Conservation (phyloP, 306 rosid genomes). For the Prunus mume region DNA sequence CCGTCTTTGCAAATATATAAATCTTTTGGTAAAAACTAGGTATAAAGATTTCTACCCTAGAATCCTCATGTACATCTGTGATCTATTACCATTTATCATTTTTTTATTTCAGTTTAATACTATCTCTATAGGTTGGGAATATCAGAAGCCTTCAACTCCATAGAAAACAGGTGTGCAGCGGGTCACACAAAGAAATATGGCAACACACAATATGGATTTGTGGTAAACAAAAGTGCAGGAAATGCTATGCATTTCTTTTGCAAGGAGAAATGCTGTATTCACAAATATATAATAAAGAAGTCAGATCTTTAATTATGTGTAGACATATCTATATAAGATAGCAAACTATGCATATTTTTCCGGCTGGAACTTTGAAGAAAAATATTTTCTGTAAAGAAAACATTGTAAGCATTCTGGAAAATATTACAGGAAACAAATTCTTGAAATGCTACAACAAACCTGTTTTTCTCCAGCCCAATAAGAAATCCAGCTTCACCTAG, state of each 20-base stretch:
- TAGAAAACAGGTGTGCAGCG: background rate
- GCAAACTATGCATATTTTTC: background rate
- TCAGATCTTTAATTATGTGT: background rate
- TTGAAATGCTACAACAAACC: slow-evolving; percentile 40
- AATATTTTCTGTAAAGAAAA: background rate
- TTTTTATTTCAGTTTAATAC: background rate
- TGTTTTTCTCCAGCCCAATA: slow-evolving; percentile 81
- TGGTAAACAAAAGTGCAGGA: background rate
- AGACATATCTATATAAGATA: background rate
- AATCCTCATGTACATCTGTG: too few relatives aligned
- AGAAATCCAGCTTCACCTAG: slow-evolving; percentile 88
- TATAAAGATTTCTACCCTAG: background rate
- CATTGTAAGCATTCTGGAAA: background rate
- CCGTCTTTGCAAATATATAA: background rate
- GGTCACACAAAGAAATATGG: background rate
- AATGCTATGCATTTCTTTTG: background rate
- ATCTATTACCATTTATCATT: background rate
- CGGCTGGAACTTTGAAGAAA: background rate
- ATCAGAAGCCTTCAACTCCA: background rate
- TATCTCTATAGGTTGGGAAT: background rate
- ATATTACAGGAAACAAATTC: background rate
- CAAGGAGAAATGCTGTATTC: background rate
- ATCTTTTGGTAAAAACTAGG: background rate
- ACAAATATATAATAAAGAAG: background rate
- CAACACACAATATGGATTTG: background rate